Conservation (phyloP, 805 yeast genomes). For the Zygoascus flipseniorum region DNA sequence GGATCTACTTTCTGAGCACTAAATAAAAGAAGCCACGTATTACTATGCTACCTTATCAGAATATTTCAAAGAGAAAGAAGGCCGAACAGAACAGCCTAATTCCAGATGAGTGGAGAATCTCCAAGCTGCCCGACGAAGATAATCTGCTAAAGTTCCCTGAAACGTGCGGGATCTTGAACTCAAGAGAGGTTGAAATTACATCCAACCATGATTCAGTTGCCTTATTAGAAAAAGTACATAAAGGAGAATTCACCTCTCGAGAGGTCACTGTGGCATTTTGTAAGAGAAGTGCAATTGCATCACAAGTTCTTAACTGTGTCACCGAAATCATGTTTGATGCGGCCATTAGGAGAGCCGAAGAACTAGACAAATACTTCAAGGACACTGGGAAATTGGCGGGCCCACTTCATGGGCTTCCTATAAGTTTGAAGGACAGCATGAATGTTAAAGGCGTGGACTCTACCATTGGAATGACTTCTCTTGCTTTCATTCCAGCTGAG, state of each 20-base stretch:
- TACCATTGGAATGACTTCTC: slow-evolving; percentile 33
- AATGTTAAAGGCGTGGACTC: slow-evolving; percentile 42
- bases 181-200: slow-evolving; percentile 5
- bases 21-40: too few species aligned
- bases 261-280: slow-evolving; percentile 48
- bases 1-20: too few species aligned
- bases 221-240: slow-evolving; percentile 21
- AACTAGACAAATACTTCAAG: slow-evolving; percentile 41
- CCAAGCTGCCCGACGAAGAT: slow-evolving; percentile 29
- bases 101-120: slow-evolving; percentile 39
- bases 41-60: neutral
- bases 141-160: slow-evolving; percentile 32
- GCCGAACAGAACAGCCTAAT: slow-evolving; percentile 36
- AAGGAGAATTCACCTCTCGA: slow-evolving; percentile 3
- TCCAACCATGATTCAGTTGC: slow-evolving; percentile 12
- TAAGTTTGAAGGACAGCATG: slow-evolving; percentile 47
- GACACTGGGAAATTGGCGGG: slow-evolving; percentile 31
- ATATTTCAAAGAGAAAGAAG: slow-evolving; percentile 23
- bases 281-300: slow-evolving; percentile 51
- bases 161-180: slow-evolving; percentile 1
- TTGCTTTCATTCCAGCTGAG: slow-evolving; percentile 31
- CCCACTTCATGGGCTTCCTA: slow-evolving; percentile 59
- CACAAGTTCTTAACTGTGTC: slow-evolving; percentile 37
- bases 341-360: slow-evolving; percentile 48
- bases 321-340: slow-evolving; percentile 40